Evolutionary conservation across 192 early-diverging fungal species (phyloP), one percentile per base, ranked within the genome.

Genomic region (Umbelopsis isabellina): DNA sequence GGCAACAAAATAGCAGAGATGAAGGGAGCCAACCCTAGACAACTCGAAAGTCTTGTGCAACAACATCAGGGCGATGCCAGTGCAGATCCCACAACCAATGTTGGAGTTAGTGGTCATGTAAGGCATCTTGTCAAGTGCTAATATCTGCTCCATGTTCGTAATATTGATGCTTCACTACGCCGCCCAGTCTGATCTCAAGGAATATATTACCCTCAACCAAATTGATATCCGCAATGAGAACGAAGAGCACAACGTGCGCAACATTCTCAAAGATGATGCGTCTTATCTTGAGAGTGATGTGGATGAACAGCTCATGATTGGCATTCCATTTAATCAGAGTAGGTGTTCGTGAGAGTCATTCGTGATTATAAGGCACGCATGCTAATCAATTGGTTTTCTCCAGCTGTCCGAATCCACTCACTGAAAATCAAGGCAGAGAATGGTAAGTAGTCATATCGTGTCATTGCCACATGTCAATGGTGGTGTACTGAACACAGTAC

Each of bases 231-330:
- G 97, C 72, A 98, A 98, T 89, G 89, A 95, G 71, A 85, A 87
- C 68, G 88, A 87, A 72, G 86, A 88, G 41, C 88, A 94, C 69
- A 85, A 86, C 16, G 83, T 96, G 66, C 79, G 83, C 8, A 95
- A 92, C 69, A 84, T 93, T 18, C 92, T 97, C 72, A 86, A 87
- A 16, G 84, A 86, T 41, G 89, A 88, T 65, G 88, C 86, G 12
- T 78, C 85, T 2, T 89, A 80, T 51, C 75, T 98, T 52, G 92
- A 98, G 76, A 92, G 90, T 79, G 97, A 98, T 82, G 93, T 94
- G 1, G 97, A 98, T 77, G 97, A 97, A 84, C 97, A 98, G 72
- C 79, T 98, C 49, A 90, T 98, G 46, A 85, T 97, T 41, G 85
- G 86, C 27, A 79, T 98, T 58, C 87, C 91, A 22, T 98, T 98